A percentile compares a stretch with the other conserved stretches of the same genome.
phyloP scores from a whole-genome alignment of 208 protist genomes.

The Spongospora subterranea region DNA sequence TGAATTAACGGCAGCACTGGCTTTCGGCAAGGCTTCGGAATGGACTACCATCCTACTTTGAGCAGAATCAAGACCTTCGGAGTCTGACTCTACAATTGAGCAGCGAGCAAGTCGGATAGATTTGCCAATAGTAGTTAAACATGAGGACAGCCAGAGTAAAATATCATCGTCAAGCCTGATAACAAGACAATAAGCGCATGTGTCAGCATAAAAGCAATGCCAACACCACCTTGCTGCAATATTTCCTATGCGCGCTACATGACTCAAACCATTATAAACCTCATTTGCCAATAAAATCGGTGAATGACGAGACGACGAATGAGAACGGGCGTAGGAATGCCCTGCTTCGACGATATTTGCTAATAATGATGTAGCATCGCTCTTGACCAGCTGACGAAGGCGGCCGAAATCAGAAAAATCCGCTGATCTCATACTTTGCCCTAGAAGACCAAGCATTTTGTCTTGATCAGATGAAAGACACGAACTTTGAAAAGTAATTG shows the following conservation, averaged over 20 bases:
- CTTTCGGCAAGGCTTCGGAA: no score
- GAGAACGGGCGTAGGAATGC: not conserved
- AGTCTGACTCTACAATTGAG: not conserved
- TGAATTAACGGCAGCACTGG: no score
- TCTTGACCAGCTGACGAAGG: slow-evolving; percentile 27
- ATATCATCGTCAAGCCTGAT: slow-evolving; percentile 2
- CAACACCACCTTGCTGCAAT: not conserved
- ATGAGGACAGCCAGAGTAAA: not conserved
- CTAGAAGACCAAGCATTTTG: not conserved
- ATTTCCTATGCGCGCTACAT: not conserved
- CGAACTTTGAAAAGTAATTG: not conserved
- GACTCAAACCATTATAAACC: not conserved
- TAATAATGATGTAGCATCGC: not conserved
- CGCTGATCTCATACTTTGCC: not conserved
- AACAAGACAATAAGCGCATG: no score
- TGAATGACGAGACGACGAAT: not conserved
- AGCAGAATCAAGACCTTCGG: not conserved
- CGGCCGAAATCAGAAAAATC: slow-evolving; percentile 11
- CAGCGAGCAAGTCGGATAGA: not conserved
- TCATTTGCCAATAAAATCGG: not conserved
- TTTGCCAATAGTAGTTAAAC: not conserved
- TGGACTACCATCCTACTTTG: not conserved
- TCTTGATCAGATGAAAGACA: not conserved
- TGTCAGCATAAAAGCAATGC: slow-evolving; percentile 35
- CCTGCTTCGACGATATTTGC: not conserved